Evolutionary conservation across 306 rosid species (phyloP).

Genomic region (Prunus mongolica): DNA sequence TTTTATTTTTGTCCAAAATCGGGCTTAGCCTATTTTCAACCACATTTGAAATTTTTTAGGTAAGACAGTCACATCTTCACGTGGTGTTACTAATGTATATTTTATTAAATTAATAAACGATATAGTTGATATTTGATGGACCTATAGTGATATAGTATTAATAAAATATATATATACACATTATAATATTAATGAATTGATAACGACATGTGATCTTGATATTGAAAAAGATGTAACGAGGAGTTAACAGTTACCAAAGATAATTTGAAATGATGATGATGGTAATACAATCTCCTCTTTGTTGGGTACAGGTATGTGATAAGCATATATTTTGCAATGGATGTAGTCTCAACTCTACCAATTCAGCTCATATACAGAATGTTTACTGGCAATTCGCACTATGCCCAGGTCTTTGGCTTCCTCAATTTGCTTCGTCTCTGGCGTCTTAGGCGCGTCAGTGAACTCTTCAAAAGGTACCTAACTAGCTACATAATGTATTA

Average conservation of each 20-base stretch:
- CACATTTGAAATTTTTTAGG: too few species aligned
- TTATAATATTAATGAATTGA: too few species aligned
- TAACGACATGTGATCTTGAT: not conserved
- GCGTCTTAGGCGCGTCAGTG: conserved; percentile 76
- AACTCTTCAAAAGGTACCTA: conserved; percentile 62
- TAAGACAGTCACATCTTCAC: too few species aligned
- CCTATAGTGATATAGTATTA: too few species aligned
- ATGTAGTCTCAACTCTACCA: conserved; percentile 76
- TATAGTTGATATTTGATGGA: too few species aligned
- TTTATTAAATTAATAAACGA: too few species aligned
- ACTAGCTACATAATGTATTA: not conserved
- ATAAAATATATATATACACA: too few species aligned
- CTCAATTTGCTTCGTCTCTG: conserved; percentile 80
- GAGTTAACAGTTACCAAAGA: not conserved
- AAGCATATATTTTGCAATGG: conserved; percentile 58
- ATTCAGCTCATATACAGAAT: conserved; percentile 50
- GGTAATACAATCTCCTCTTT: not conserved
- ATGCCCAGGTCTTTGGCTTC: conserved; percentile 45
- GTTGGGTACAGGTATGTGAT: conserved; percentile 46
- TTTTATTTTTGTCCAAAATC: too few species aligned
- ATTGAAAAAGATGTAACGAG: not conserved
- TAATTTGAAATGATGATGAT: not conserved
- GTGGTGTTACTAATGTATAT: too few species aligned
- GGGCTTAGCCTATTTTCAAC: too few species aligned
- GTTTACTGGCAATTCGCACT: conserved; percentile 30